These are phyloP conservation scores for Calonectria hongkongensis DNA, from an alignment of 2,329 filamentous ascomycete species.

Conservation along the genomic window DNA sequence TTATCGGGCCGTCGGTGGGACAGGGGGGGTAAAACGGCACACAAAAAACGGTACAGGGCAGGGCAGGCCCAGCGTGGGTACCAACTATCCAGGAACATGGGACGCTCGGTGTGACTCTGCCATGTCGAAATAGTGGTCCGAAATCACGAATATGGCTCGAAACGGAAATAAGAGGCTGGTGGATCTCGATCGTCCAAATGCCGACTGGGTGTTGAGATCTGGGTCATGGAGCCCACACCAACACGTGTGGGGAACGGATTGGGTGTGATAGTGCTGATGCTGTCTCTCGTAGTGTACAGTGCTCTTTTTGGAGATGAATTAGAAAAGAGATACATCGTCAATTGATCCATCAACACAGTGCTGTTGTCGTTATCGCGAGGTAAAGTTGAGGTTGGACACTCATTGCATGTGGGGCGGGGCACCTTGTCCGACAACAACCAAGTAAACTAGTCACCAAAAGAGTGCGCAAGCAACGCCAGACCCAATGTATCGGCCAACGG, in stretches of 20 bases:
- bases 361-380: background rate
- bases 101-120: conserved; percentile 35
- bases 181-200: conserved; percentile 40
- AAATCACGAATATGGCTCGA: conserved; percentile 44
- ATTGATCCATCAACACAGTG: background rate
- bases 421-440: background rate
- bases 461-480: background rate
- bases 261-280: background rate
- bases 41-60: background rate
- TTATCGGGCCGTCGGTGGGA: conserved; percentile 37
- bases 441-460: background rate
- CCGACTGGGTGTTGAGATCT: conserved; percentile 21
- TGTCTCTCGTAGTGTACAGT: background rate
- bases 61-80: background rate
- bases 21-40: background rate
- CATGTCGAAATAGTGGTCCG: conserved; percentile 46
- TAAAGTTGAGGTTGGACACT: background rate
- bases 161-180: conserved; percentile 27
- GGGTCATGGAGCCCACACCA: conserved; percentile 1
- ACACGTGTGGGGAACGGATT: conserved; percentile 35
- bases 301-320: background rate
- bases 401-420: background rate
- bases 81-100: conserved; percentile 36
- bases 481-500: background rate
- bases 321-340: background rate